Evolutionary conservation across 306 rosid genomes (phyloP), one percentile per base, ranked within the genome.

Genomic region (Neltuma alba): DNA sequence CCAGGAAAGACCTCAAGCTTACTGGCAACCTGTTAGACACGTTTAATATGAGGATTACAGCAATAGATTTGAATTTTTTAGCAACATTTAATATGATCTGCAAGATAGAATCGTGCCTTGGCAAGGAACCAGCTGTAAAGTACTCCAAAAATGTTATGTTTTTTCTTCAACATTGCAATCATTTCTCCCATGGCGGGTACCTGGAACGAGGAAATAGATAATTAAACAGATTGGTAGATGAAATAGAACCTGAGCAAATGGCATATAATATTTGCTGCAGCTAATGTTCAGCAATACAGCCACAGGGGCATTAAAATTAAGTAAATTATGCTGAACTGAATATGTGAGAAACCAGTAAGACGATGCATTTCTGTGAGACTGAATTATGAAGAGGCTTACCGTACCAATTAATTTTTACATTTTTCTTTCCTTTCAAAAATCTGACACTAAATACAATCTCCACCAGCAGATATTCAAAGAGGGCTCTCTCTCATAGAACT

Each of bases 111-210:
- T 75, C 94, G 68, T 87, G 86, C 99, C 98, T 95, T 95, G 25
- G 99, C 94, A 70, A 93, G 97, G 87, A 93, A 95, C 98, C 97
- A 95, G 82, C 96, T 82, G 83, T 95, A 93, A 67, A 95, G 80
- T 77, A 95, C 92, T 79, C 87, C 97, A 79, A 95, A 90, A 79
- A 86, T 71, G 79, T 95, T 95, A 47, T 91, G 97, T 13, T 95
- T 93, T 81, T 82, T 91, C 94, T 84, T 95, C 93, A 91, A 84
- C 94, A 84, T 84, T 36, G 85, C 86, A 75, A 91, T 37, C 99
- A 95, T 91, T 88, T 93, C 93, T 79, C 92, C 85, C 76, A 82
- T 42, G 28, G 98, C 88, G 18, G 99, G 99, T 48, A 95, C 91
- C 99, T 95, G 87, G 75, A 70, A 74, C 62, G 61, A 57, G 70